These are phyloP conservation scores for Ceratocystis ficicola DNA, from an alignment of 2,329 filamentous ascomycete species.

Conservation along the genomic window DNA sequence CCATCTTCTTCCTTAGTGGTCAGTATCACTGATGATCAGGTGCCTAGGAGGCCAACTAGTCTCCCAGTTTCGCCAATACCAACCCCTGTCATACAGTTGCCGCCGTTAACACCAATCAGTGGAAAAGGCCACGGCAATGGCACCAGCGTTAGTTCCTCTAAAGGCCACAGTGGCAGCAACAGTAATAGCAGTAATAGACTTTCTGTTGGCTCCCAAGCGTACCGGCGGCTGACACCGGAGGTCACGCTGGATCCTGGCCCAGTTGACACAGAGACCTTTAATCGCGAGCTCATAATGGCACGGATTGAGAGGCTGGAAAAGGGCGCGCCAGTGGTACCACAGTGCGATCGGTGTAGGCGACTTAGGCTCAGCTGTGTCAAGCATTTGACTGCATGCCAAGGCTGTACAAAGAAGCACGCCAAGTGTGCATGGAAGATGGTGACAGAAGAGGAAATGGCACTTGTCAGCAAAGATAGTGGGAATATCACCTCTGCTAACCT, in stretches of 20 bases:
- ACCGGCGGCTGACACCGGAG: conserved; percentile 18
- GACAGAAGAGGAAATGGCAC: conserved; percentile 52
- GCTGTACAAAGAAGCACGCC: conserved; percentile 81
- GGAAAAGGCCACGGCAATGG: conserved; percentile 6
- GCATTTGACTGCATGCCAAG: conserved; percentile 73
- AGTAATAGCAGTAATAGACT: conserved; percentile 16
- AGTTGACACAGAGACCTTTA: conserved; percentile 19
- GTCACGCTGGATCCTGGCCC: conserved; percentile 18
- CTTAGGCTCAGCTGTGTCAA: conserved; percentile 73
- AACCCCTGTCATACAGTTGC: conserved; percentile 16
- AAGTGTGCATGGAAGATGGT: conserved; percentile 78
- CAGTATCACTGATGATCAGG: conserved; percentile 16
- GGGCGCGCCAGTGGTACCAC: conserved; percentile 64
- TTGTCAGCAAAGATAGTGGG: conserved; percentile 14
- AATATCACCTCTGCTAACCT: not conserved
- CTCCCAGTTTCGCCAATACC: conserved; percentile 20
- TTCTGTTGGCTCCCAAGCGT: conserved; percentile 14
- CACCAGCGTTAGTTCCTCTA: not conserved
- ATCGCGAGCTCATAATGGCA: conserved; percentile 51
- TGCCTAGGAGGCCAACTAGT: conserved; percentile 19
- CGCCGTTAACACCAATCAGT: conserved; percentile 12
- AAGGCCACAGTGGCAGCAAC: not conserved
- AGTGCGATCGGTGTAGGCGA: conserved; percentile 71
- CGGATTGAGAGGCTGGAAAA: conserved; percentile 64
- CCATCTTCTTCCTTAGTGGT: conserved; percentile 10